Conservation (phyloP, 345 rosid species). For the Acer saccharum region DNA sequence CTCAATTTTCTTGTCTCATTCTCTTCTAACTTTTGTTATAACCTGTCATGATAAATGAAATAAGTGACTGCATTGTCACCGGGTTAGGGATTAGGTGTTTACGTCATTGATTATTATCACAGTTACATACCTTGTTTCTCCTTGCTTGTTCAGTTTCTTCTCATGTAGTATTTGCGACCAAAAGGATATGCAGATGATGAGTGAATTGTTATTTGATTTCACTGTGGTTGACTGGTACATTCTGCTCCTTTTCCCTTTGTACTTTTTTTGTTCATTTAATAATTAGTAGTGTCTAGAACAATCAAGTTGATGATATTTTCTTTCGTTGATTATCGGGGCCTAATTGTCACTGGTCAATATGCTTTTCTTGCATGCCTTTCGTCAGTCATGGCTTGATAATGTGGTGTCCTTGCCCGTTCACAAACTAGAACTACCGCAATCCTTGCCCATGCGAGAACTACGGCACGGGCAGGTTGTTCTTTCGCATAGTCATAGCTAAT, state of each 20-base stretch:
- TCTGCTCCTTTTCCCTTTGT: not conserved
- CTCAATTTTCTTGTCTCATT: not conserved
- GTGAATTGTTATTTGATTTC: not conserved
- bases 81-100: not conserved
- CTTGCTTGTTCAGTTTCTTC: not conserved
- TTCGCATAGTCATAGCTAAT: too few relatives aligned
- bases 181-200: not conserved
- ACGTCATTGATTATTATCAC: not conserved
- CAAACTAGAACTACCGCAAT: too few relatives aligned
- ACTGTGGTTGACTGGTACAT: not conserved
- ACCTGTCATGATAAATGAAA: not conserved
- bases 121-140: not conserved
- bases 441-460: too few relatives aligned
- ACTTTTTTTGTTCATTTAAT: not conserved
- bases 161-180: not conserved
- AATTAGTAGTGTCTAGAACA: not conserved
- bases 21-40: not conserved
- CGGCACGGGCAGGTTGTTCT: too few relatives aligned
- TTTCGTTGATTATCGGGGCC: too few relatives aligned
- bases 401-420: too few relatives aligned
- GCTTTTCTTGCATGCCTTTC: too few relatives aligned
- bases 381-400: too few relatives aligned
- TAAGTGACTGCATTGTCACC: not conserved
- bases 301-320: too few relatives aligned
- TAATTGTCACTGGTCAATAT: too few relatives aligned